These are phyloP conservation scores for Colletotrichum costaricense DNA, from an alignment of 2,329 filamentous ascomycete species.

Conservation along the genomic window DNA sequence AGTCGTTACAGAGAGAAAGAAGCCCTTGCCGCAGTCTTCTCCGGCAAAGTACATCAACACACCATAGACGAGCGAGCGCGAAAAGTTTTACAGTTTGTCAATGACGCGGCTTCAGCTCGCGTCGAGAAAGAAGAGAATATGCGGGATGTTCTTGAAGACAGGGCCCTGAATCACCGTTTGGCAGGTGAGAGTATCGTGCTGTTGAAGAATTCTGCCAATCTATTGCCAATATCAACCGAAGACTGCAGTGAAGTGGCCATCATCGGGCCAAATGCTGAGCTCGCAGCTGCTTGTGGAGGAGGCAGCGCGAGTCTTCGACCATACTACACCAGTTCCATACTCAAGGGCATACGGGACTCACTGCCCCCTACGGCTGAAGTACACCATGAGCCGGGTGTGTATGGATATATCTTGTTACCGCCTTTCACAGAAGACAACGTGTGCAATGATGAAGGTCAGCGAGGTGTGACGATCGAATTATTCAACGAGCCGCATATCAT, in stretches of 20 bases:
- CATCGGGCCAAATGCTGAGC: conserved; percentile 67
- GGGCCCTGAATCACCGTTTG: conserved; percentile 71
- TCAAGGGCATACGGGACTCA: conserved; percentile 73
- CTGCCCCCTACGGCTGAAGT: conserved; percentile 54
- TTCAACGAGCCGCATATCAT: conserved; percentile 68
- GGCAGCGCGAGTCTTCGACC: conserved; percentile 71
- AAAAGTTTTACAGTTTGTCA: conserved; percentile 67
- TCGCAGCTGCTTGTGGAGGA: conserved; percentile 69
- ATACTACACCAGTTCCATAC: conserved; percentile 78
- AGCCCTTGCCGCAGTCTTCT: conserved; percentile 62
- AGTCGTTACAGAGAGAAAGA: conserved; percentile 60
- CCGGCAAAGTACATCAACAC: conserved; percentile 65
- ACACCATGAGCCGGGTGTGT: conserved; percentile 65
- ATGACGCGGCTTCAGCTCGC: conserved; percentile 62
- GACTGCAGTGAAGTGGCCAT: conserved; percentile 58
- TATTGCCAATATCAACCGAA: conserved; percentile 72
- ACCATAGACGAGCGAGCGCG: conserved; percentile 67
- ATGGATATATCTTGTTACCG: conserved; percentile 73
- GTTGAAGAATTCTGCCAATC: conserved; percentile 74
- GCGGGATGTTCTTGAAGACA: conserved; percentile 70
- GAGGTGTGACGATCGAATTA: conserved; percentile 70
- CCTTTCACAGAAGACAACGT: conserved; percentile 61
- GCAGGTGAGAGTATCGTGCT: conserved; percentile 78
- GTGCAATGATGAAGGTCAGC: conserved; percentile 63
- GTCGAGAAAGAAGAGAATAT: conserved; percentile 65